Evolutionary conservation across 345 rosid genomes (phyloP).

Genomic region (Gossypioides kirkii): DNA sequence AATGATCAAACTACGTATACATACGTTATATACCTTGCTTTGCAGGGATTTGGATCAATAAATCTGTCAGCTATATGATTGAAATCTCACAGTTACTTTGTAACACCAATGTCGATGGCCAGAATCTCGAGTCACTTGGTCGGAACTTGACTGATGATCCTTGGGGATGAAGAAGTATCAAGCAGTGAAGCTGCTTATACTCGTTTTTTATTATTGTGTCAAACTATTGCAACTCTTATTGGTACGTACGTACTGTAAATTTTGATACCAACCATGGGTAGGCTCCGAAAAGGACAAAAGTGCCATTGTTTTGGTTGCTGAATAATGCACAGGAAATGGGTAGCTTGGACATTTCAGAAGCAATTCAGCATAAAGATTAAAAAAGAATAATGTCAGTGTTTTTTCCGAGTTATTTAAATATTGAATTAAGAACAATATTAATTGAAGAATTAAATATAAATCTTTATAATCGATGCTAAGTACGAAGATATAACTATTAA

Average conservation of each 20-base stretch:
- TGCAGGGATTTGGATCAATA: too few relatives aligned
- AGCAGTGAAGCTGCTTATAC: conserved; percentile 19
- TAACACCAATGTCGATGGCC: too few relatives aligned
- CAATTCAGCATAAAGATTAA: not conserved
- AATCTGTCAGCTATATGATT: too few relatives aligned
- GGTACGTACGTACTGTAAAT: conserved; percentile 17
- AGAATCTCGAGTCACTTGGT: not conserved
- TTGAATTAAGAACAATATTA: too few relatives aligned
- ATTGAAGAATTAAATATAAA: too few relatives aligned
- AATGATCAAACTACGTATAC: too few relatives aligned
- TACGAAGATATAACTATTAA: too few relatives aligned
- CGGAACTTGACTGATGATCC: not conserved
- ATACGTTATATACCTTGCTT: too few relatives aligned
- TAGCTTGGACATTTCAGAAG: conserved; percentile 11
- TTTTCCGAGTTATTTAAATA: too few relatives aligned
- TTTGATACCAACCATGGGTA: not conserved
- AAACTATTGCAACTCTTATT: conserved; percentile 5
- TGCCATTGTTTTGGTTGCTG: not conserved
- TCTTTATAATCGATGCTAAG: too few relatives aligned
- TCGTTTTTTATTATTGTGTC: conserved; percentile 21
- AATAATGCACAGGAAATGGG: not conserved
- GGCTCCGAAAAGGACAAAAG: conserved; percentile 12
- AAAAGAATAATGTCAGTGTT: not conserved
- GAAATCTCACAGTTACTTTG: too few relatives aligned
- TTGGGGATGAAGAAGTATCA: not conserved